phyloP scores from a whole-genome alignment of 345 rosid species.

The Syzygium aqueum region DNA sequence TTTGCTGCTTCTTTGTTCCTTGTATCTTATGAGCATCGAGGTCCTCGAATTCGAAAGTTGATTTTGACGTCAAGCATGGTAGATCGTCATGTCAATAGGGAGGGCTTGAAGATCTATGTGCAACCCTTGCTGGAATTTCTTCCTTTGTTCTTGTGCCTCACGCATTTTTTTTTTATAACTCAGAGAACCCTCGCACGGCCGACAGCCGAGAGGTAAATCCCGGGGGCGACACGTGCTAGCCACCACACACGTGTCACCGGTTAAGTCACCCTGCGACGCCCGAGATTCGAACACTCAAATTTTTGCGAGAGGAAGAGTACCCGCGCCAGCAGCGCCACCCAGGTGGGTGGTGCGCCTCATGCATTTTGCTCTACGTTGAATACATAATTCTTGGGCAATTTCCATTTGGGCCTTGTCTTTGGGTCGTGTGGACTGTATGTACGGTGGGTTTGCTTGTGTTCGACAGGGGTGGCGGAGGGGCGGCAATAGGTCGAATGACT shows the following conservation, averaged over 20 bases:
- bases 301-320: no score
- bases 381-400: no score
- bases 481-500: not conserved
- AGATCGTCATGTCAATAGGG: not conserved
- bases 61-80: not conserved
- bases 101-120: not conserved
- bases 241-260: no score
- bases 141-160: not conserved
- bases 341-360: not conserved
- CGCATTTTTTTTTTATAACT: no score
- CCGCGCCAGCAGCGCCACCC: no score
- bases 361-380: not conserved
- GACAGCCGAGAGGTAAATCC: no score
- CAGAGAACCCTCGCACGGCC: no score
- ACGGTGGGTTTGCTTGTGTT: not conserved
- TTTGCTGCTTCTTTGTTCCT: not conserved
- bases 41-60: not conserved
- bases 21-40: not conserved
- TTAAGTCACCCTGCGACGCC: no score
- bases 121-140: not conserved
- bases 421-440: accelerated
- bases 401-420: no score
- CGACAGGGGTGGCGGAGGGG: not conserved
- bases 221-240: no score
- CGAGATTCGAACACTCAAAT: no score